Evolutionary conservation across 1,284 basidiomycete genomes (phyloP), one percentile per base, ranked within the genome.

Genomic region (Pascua guehoae): DNA sequence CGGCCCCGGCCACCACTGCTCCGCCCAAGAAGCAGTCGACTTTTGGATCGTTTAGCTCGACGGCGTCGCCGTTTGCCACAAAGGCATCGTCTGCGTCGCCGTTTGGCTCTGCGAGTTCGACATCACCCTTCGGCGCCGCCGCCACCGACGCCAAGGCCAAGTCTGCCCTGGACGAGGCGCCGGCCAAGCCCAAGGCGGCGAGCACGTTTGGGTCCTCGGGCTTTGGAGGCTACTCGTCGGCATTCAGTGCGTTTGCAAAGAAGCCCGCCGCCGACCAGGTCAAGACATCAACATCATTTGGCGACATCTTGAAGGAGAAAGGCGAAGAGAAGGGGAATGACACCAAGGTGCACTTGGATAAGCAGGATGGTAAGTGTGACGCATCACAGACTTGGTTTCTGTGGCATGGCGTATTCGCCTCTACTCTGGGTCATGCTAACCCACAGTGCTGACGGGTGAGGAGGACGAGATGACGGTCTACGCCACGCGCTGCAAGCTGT

Each of bases 391-490:
- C n/a, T 14, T n/a, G 24, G 41, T 32, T 8, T n/a, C 37, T 36
- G 14, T 41, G 12, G 12, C 32, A 10, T 32, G 41, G 3, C 36
- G 32, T 36, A 52, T 58, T 43, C 51, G 16, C 49, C 15, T 56
- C 41, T 12, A 8, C 24, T 32, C 24, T 32, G 24, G 24, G 24
- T 7, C 18, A 16, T 50, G 39, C 39, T 56, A 54, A 58, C 49
- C 5, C 64, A 24, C 66, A 94, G 92, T 89, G 38, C 79, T 83
- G 45, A 97, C 93, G 0, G 93, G 93, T 11, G 93, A 97, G 75
- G 93, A 97, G 73, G 88, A 91, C 18, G 93, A 97, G 72, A 84
- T 87, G 58, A 92, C 88, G 1, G 78, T 91, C 45, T 86, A 87
- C 73, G 88, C 89, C 77, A 86, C 88, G 12, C 86, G 93, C 58